These are phyloP conservation scores for Aurantiochytrium sp. DNA, from an alignment of 108 stramenopile species.

Conservation along the genomic window DNA sequence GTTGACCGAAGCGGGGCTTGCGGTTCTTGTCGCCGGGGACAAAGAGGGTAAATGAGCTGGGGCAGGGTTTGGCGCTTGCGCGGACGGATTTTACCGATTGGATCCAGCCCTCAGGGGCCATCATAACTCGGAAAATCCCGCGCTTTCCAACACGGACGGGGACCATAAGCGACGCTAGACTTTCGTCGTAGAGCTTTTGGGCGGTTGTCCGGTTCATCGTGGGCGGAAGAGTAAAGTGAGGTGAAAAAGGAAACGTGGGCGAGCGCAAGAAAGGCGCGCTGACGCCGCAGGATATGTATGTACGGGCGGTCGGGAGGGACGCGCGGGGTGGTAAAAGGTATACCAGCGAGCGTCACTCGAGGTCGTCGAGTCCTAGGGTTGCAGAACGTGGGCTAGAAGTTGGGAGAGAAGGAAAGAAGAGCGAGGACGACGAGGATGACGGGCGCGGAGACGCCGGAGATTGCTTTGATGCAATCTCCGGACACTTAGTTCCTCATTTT, in stretches of 20 bases:
- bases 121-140: slow-evolving; percentile 1
- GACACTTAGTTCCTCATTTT: background rate
- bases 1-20: background rate
- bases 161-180: background rate
- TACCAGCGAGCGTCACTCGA: no score
- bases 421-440: background rate
- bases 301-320: background rate
- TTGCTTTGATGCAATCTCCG: background rate
- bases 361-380: background rate
- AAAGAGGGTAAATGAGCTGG: background rate
- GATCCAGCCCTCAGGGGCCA: background rate
- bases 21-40: background rate
- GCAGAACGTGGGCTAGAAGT: background rate
- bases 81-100: background rate
- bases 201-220: background rate
- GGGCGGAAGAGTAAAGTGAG: background rate
- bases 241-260: background rate
- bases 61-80: background rate
- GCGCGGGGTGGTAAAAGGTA: no score
- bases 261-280: background rate
- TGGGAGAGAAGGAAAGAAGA: background rate
- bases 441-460: background rate
- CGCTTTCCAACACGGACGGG: background rate
- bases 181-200: background rate
- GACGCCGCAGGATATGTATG: background rate